These are phyloP conservation scores for Collybia nuda DNA, from an alignment of 768 basidiomycete species.

Conservation along the genomic window DNA sequence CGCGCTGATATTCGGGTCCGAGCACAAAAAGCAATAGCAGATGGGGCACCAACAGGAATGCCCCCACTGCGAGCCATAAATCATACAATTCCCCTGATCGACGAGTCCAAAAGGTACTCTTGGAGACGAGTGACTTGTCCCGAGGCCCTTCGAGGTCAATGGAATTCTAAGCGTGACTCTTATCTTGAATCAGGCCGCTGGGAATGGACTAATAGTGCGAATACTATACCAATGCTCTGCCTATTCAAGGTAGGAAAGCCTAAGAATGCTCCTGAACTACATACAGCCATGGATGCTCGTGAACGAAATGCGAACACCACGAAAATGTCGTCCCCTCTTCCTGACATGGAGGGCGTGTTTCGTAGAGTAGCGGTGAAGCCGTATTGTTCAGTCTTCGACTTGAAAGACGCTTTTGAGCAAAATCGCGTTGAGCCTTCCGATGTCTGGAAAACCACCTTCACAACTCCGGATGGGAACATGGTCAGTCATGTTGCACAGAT, in stretches of 20 bases:
- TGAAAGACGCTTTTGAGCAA: background rate
- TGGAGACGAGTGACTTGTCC: conserved; percentile 37
- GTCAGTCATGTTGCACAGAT: background rate
- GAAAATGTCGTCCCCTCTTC: background rate
- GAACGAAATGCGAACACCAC: background rate
- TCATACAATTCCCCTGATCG: conserved; percentile 31
- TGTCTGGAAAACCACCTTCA: background rate
- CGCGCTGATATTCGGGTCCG: background rate
- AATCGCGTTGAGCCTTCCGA: background rate
- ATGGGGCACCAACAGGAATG: conserved; percentile 23
- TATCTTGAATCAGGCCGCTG: conserved; percentile 27
- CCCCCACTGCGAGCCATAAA: conserved; percentile 30
- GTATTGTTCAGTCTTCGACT: background rate
- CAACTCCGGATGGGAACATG: conserved; percentile 7
- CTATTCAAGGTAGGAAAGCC: background rate
- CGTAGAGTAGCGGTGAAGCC: background rate
- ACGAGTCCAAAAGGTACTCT: conserved; percentile 14
- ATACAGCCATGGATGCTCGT: conserved; percentile 26
- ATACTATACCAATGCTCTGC: conserved; percentile 30
- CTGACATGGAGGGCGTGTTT: background rate
- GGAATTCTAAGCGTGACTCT: conserved; percentile 25
- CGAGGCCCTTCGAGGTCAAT: conserved; percentile 28
- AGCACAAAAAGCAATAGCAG: conserved; percentile 13
- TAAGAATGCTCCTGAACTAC: background rate
- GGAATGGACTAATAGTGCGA: conserved; percentile 28